These are phyloP conservation scores for Porphyridium purpureum DNA, from an alignment of 23 red algal genomes.

Conservation along the genomic window DNA sequence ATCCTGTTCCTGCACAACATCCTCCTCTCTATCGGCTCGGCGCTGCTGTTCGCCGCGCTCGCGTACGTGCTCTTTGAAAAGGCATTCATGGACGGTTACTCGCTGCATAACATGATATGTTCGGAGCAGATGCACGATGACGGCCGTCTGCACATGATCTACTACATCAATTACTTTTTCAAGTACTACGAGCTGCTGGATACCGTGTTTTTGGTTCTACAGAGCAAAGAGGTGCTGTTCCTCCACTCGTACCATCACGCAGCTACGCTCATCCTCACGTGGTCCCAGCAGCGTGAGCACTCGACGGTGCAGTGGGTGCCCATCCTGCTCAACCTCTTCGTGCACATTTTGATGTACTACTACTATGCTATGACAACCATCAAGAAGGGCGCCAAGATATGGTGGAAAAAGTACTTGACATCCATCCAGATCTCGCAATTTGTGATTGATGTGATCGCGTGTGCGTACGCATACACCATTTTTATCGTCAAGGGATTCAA, in stretches of 20 bases:
- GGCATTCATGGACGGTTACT: conserved; percentile 8
- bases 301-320: conserved; percentile 88
- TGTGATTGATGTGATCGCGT: conserved; percentile 54
- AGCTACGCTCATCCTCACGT: conserved; percentile 83
- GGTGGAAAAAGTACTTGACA: conserved; percentile 95
- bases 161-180: conserved; percentile 93
- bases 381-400: conserved; percentile 21
- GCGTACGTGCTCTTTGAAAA: conserved; percentile 17
- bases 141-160: conserved; percentile 86
- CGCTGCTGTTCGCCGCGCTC: conserved; percentile 51
- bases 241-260: conserved; percentile 92
- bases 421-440: conserved; percentile 85
- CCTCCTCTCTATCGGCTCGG: conserved; percentile 31
- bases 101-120: conserved; percentile 62
- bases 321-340: conserved; percentile 86
- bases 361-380: conserved; percentile 92
- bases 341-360: conserved; percentile 98
- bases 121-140: conserved; percentile 46
- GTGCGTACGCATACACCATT: conserved; percentile 60
- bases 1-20: conserved; percentile 83
- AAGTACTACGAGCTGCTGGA: conserved; percentile 94
- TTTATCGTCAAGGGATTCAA: conserved; percentile 61
- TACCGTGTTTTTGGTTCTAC: conserved; percentile 71
- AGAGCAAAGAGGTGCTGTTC: conserved; percentile 76
- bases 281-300: conserved; percentile 85